These are phyloP conservation scores for Tetragonia tetragonoides DNA, from an alignment of 148 eudicot species.

Conservation along the genomic window DNA sequence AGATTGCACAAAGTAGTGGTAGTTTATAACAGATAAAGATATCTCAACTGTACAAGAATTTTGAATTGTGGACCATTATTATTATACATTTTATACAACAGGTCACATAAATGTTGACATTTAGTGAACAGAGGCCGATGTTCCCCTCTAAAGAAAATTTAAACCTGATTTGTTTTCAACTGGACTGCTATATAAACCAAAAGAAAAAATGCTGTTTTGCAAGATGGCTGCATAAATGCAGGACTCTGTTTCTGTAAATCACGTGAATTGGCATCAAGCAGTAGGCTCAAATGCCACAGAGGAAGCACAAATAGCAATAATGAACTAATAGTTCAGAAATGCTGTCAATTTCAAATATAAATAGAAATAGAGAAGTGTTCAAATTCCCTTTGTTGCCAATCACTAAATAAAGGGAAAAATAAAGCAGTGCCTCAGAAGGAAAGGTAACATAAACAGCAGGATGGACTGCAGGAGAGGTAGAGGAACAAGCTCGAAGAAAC, in stretches of 20 bases:
- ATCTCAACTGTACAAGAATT: not conserved
- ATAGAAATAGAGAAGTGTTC: not conserved
- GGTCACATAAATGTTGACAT: not conserved
- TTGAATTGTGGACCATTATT: not conserved
- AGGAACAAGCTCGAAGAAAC: slow-evolving; percentile 1
- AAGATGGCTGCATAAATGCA: not conserved
- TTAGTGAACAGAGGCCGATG: too few species aligned
- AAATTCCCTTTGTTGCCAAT: not conserved
- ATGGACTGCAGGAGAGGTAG: too few species aligned
- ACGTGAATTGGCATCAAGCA: not conserved
- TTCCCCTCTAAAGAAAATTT: not conserved
- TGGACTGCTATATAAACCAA: not conserved
- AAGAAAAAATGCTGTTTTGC: too few species aligned
- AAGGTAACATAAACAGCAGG: not conserved
- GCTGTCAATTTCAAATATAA: not conserved
- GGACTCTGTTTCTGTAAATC: not conserved
- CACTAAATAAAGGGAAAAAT: not conserved
- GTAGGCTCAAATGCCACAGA: not conserved
- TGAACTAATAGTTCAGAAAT: not conserved
- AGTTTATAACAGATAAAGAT: not conserved
- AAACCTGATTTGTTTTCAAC: not conserved
- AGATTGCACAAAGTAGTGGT: slow-evolving; percentile 6
- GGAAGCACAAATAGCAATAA: not conserved
- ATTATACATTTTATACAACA: not conserved
- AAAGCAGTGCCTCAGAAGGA: not conserved